Evolutionary conservation across 495 filamentous ascomycete species (phyloP).

Genomic region (Penicillium cataractarum): DNA sequence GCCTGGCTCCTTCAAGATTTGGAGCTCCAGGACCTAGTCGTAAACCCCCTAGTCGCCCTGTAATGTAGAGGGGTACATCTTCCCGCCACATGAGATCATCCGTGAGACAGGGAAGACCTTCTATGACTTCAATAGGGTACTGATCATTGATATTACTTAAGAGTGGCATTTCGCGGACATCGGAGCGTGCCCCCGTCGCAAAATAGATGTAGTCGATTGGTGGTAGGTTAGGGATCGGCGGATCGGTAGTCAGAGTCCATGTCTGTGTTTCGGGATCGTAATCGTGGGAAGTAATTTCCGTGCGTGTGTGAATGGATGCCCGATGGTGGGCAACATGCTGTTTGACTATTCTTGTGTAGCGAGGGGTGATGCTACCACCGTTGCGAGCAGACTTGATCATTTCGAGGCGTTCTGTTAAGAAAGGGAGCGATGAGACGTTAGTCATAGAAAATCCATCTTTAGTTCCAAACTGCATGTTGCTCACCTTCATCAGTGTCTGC

Average conservation of each 20-base stretch:
- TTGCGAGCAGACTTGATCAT: constrained; percentile 60
- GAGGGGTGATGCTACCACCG: constrained; percentile 64
- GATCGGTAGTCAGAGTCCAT: constrained; percentile 55
- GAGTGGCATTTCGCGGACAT: constrained; percentile 54
- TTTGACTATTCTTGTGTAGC: constrained; percentile 57
- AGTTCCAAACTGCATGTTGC: not conserved
- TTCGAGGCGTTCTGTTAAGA: constrained; percentile 53
- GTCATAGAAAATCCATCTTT: not conserved
- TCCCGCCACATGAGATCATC: constrained; percentile 65
- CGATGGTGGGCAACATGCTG: constrained; percentile 47
- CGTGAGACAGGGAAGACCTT: constrained; percentile 63
- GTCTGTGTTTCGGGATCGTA: constrained; percentile 42
- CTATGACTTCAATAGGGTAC: constrained; percentile 55
- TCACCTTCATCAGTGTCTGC: constrained; percentile 58
- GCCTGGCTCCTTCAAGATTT: constrained; percentile 65
- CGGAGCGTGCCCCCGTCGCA: constrained; percentile 59
- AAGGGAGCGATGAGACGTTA: not conserved
- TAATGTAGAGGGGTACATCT: constrained; percentile 63
- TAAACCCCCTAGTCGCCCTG: constrained; percentile 60
- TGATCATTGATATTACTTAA: constrained; percentile 53
- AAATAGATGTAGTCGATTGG: constrained; percentile 67
- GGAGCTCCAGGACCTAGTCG: constrained; percentile 62
- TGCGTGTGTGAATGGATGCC: constrained; percentile 54
- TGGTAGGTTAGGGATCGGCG: constrained; percentile 52
- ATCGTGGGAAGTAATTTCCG: constrained; percentile 42